These are phyloP conservation scores for Aureoboletus auriporus DNA, from an alignment of 768 basidiomycete species.

Conservation along the genomic window DNA sequence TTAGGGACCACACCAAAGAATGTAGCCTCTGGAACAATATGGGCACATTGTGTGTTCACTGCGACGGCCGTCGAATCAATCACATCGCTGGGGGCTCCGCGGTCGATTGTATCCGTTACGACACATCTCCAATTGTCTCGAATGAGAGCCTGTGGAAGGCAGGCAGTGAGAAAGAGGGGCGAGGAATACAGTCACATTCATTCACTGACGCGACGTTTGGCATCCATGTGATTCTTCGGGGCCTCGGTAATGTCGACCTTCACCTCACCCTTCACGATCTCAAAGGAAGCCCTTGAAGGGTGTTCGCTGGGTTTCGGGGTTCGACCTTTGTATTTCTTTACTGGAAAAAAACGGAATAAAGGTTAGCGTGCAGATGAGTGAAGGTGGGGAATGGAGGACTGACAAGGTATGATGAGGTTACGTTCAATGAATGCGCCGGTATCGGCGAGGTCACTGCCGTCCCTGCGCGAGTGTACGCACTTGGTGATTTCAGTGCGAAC, in stretches of 20 bases:
- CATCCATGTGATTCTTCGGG: conserved; percentile 1
- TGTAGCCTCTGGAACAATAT: conserved; percentile 5
- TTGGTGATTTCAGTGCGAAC: conserved; percentile 4
- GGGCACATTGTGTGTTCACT: not conserved
- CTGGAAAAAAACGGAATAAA: conserved; percentile 1
- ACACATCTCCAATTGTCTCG: conserved; percentile 35
- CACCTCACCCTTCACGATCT: not conserved
- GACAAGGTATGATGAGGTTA: conserved; percentile 4
- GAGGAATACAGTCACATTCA: too few species aligned
- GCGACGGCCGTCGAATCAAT: not conserved
- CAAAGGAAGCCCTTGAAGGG: conserved; percentile 15
- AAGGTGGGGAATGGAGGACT: not conserved
- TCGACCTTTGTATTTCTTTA: conserved; percentile 9
- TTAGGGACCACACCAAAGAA: not conserved
- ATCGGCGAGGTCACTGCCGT: not conserved
- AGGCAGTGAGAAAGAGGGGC: not conserved
- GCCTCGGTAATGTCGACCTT: not conserved
- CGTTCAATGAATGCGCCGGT: conserved; percentile 2
- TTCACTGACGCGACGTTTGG: conserved; percentile 4
- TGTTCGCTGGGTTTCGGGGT: conserved; percentile 18
- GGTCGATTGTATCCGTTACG: conserved; percentile 26
- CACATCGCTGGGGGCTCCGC: not conserved
- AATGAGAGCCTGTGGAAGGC: conserved; percentile 28
- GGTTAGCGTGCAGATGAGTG: not conserved
- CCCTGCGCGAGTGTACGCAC: conserved; percentile 1